phyloP scores from a whole-genome alignment of 257 asterid species.

The Nicotiana undulata region DNA sequence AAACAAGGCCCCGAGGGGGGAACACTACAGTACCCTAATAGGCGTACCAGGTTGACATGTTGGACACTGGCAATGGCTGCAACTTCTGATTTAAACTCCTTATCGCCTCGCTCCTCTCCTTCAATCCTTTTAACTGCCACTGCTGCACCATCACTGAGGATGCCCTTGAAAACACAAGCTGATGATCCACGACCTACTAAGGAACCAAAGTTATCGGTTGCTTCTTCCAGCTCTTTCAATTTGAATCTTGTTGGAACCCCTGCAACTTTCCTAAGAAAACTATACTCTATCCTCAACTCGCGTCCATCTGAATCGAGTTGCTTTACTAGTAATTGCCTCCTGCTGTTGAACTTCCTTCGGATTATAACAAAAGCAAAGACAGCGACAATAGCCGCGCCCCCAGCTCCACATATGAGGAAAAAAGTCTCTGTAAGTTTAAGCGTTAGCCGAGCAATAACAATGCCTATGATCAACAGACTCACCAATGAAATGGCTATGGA shows the following conservation, averaged over 20 bases:
- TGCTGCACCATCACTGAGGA: slow-evolving; percentile 48
- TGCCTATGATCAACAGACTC: slow-evolving; percentile 23
- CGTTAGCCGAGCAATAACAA: slow-evolving; percentile 35
- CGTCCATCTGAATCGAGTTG: slow-evolving; percentile 53
- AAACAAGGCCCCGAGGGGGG: slow-evolving; percentile 45
- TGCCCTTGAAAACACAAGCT: slow-evolving; percentile 58
- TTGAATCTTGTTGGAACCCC: slow-evolving; percentile 71
- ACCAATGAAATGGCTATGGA: slow-evolving; percentile 28
- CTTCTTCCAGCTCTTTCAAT: slow-evolving; percentile 58
- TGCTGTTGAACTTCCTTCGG: slow-evolving; percentile 30
- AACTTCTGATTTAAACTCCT: slow-evolving; percentile 61
- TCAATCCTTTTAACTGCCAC: slow-evolving; percentile 67
- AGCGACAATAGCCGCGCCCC: slow-evolving; percentile 45
- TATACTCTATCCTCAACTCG: slow-evolving; percentile 67
- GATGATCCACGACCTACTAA: slow-evolving; percentile 61
- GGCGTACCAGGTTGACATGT: slow-evolving; percentile 67
- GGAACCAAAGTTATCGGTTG: slow-evolving; percentile 52
- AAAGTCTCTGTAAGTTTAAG: slow-evolving; percentile 40
- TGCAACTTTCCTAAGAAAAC: slow-evolving; percentile 75
- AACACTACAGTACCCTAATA: slow-evolving; percentile 49
- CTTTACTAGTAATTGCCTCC: slow-evolving; percentile 32
- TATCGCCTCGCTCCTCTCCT: slow-evolving; percentile 66
- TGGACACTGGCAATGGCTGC: slow-evolving; percentile 80
- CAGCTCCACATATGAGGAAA: slow-evolving; percentile 55
- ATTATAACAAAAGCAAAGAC: slow-evolving; percentile 21